Conservation (phyloP, 495 filamentous ascomycete genomes). For the Xylaria flabelliformis region DNA sequence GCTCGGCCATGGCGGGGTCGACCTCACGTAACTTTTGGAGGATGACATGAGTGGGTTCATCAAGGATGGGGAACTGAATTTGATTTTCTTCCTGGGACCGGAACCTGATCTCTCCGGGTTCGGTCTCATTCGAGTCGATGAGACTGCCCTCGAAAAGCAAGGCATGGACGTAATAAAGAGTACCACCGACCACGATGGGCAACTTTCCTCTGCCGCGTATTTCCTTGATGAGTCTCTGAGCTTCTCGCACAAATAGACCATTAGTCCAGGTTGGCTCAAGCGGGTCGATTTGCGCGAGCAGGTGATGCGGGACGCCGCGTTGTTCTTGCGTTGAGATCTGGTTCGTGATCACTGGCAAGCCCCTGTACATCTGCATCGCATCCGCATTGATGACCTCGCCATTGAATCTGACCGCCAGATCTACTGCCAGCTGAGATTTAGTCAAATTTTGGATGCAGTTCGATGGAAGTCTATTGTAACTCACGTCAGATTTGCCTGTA, state of each 20-base stretch:
- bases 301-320: slow-evolving; percentile 85
- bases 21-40: slow-evolving; percentile 74
- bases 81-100: slow-evolving; percentile 44
- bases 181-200: slow-evolving; percentile 92
- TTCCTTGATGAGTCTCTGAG: slow-evolving; percentile 72
- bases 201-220: slow-evolving; percentile 77
- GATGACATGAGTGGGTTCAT: slow-evolving; percentile 70
- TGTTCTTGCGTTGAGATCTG: slow-evolving; percentile 79
- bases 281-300: slow-evolving; percentile 77
- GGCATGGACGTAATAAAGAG: slow-evolving; percentile 91
- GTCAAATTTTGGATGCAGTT: slow-evolving; percentile 3
- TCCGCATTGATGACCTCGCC: slow-evolving; percentile 98
- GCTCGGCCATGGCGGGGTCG: slow-evolving; percentile 86
- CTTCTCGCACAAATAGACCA: slow-evolving; percentile 71
- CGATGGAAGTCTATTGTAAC: slow-evolving; percentile 24
- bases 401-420: slow-evolving; percentile 80
- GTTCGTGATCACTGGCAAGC: slow-evolving; percentile 94
- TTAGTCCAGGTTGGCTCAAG: slow-evolving; percentile 84
- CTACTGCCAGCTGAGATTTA: slow-evolving; percentile 80
- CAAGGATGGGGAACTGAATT: slow-evolving; percentile 72
- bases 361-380: slow-evolving; percentile 98
- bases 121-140: slow-evolving; percentile 38
- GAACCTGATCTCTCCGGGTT: slow-evolving; percentile 17
- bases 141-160: slow-evolving; percentile 77
- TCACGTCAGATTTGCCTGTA: slow-evolving; percentile 97